Evolutionary conservation across 257 asterid genomes (phyloP), one percentile per base, ranked within the genome.

Genomic region (Eustoma russellianum): DNA sequence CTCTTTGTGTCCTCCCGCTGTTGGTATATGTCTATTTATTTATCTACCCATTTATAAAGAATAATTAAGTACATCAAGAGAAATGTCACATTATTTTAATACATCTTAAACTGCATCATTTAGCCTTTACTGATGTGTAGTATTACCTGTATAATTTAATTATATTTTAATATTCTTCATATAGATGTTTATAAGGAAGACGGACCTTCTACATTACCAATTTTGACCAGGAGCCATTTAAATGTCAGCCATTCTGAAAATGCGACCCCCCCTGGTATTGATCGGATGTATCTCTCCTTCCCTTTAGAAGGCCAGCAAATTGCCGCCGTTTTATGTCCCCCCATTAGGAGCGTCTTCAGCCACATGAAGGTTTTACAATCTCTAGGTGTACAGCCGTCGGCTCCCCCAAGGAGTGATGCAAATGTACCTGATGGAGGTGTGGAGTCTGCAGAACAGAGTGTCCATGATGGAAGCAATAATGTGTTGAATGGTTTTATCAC

Each of bases 281-380:
- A 49, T 67, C 48, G 46, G 33, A 18, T 63, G 54, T 46, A 50
- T 49, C 14, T 60, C 55, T 17, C 24, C 10, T 45, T 24, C 46
- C 53, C 52, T 49, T 52, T 56, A 24, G 48, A 51, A 52, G 66
- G 66, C 45, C 61, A 50, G 49, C 59, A 77, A 55, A 43, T 46
- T 34, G 35, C 55, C 30, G 48, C 67, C 46, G 43, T 65, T 28
- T 66, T 65, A 41, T 64, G 52, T 51, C 75, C 77, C 28, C 41
- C 63, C 3, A 40, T 70, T 56, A 70, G 57, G 70, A 73, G 74
- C 64, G 72, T 74, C 33, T 50, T 70, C 28, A 18, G 18, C 18
- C 64, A 70, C 71, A 46, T 64, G 38, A 66, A 57, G 47, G 55
- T 55, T 47, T 40, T 48, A 17, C 55, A 66, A 48, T 58, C 60